Percentiles rank a stretch among this genome's conserved stretches.
Evolutionary conservation across 257 asterid genomes (phyloP).

Genomic region (Nicotiana obtusifolia): DNA sequence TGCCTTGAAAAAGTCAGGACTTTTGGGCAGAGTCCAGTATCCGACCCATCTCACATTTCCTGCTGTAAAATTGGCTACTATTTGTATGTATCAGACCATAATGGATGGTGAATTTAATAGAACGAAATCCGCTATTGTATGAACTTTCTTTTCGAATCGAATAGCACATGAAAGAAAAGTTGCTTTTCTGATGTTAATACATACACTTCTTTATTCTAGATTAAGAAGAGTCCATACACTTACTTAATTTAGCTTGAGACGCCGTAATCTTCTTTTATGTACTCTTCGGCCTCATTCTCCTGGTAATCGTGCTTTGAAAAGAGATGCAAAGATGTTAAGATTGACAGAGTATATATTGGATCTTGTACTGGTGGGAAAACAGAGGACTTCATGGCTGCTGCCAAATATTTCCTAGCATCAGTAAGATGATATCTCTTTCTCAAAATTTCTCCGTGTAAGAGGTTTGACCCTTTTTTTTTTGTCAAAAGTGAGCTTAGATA

Average conservation of each 20-base stretch:
- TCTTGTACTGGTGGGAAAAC: constrained; percentile 98
- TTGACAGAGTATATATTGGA: constrained; percentile 91
- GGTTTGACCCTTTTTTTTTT: no score
- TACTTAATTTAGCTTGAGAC: background rate
- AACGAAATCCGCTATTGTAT: no score
- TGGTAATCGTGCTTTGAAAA: constrained; percentile 89
- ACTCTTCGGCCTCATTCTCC: constrained; percentile 88
- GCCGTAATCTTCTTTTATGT: background rate
- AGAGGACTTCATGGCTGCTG: constrained; percentile 97
- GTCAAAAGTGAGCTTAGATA: background rate
- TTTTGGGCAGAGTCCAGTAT: no score
- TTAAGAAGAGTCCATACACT: background rate
- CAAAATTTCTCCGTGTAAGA: no score
- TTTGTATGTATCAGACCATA: no score
- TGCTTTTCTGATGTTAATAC: constrained; percentile 3
- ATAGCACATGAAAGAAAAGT: background rate
- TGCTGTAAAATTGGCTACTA: no score
- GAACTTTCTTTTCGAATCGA: background rate
- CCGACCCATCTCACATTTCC: no score
- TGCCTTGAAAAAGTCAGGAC: no score
- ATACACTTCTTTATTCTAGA: background rate
- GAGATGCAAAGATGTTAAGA: constrained; percentile 93
- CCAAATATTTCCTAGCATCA: constrained; percentile 79
- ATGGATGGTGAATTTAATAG: no score
- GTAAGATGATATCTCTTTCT: constrained; percentile 33